phyloP scores from a whole-genome alignment of 768 basidiomycete genomes.

The Mycena epipterygia region DNA sequence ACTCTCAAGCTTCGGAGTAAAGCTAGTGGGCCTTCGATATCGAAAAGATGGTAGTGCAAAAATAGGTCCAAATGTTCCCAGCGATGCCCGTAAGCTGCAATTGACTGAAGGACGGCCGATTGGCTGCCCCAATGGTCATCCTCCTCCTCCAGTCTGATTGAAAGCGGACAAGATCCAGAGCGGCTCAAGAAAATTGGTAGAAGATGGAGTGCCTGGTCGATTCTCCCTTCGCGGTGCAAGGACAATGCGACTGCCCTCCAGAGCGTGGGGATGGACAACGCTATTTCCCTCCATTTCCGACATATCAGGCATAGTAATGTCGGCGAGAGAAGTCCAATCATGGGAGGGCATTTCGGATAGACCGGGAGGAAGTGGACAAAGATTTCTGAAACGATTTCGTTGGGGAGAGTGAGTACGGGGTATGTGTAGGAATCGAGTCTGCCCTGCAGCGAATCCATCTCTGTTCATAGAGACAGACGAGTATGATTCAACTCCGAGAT shows the following conservation, averaged over 20 bases:
- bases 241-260: not conserved
- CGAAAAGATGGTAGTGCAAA: not conserved
- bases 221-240: not conserved
- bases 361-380: too few species aligned
- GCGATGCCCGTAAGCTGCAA: not conserved
- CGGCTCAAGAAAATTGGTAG: not conserved
- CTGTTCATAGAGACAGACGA: not conserved
- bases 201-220: not conserved
- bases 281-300: slow-evolving; percentile 4
- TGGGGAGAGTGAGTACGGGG: slow-evolving; percentile 1
- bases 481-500: not conserved
- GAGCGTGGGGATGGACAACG: not conserved
- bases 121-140: too few species aligned
- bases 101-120: too few species aligned
- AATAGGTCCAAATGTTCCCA: slow-evolving; percentile 2
- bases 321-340: not conserved
- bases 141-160: not conserved
- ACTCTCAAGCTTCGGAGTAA: slow-evolving; percentile 1
- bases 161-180: slow-evolving; percentile 3
- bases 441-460: not conserved
- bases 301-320: not conserved
- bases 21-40: not conserved
- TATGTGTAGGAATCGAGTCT: not conserved
- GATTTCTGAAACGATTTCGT: too few species aligned
- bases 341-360: not conserved